Evolutionary conservation across 768 basidiomycete species (phyloP), one percentile per base, ranked within the genome.

Genomic region (Suillus luteus): DNA sequence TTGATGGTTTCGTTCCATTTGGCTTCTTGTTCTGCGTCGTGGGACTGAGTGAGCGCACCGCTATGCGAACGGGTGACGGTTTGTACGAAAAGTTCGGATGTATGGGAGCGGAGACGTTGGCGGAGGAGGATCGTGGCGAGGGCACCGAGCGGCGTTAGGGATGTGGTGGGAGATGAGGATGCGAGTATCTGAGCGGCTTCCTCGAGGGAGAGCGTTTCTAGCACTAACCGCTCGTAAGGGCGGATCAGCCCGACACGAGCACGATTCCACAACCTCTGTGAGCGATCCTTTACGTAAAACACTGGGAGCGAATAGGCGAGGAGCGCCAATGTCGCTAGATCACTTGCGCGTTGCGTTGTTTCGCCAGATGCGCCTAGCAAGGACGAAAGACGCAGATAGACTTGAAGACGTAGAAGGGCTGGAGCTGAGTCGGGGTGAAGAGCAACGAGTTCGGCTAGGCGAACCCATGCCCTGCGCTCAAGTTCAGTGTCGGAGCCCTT

Each of bases 281-380:
- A 85, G 58, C 79, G 82, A 9, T 77, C 66, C 31, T 76, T 73
- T 5, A 74, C 72, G 48, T 83, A 73, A 0, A 71, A 63, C 10
- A 76, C 61, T 52, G 68, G 79, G 64, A 86, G 67, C 14, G 81
- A 77, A n/a, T 79, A 78, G 14, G 86, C 71, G 49, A 86, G 78
- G 22, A 91, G 76, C 0, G 89, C 83, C 33, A 88, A 79, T 0
- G 88, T 88, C 5, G 80, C 79, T 24, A 87, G 74, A 60, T 89
- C 83, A 17, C 78, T 76, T 3, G 84, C 75, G 76, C 72, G 58
- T 78, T 77, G 11, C 52, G 63, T 35, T 6, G 27, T 41, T 66
- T 62, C 41, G 22, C 52, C 48, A 31, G 46, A 19, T 17, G 66
- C 41, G 2, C 65, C 57, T 5, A 62, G 24, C 12, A 38, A 35